Conservation (phyloP, 2,329 filamentous ascomycete species). For the Verticillium isaacii region DNA sequence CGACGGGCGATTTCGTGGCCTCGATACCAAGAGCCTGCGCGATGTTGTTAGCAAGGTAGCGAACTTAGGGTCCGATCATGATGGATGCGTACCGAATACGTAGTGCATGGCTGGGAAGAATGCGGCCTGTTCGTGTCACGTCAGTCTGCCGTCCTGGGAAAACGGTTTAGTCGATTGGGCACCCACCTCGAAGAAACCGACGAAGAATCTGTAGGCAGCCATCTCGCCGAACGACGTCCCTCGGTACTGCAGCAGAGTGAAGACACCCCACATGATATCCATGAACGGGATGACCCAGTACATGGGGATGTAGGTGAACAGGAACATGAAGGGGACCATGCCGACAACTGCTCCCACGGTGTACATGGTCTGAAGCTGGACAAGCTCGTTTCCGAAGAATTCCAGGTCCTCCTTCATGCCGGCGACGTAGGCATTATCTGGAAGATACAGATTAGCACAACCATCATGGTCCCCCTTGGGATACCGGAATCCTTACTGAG, state of each 20-base stretch:
- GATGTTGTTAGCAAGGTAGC: background rate
- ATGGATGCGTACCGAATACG: constrained; percentile 19
- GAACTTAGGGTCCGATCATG: background rate
- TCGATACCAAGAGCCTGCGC: constrained; percentile 43
- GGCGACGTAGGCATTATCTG: constrained; percentile 52
- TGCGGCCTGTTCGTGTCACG: constrained; percentile 16
- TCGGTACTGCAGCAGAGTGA: constrained; percentile 51
- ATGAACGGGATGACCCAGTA: constrained; percentile 46
- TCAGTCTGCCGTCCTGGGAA: background rate
- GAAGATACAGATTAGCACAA: background rate
- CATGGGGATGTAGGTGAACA: constrained; percentile 42
- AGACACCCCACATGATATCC: constrained; percentile 50
- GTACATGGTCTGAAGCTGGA: constrained; percentile 51
- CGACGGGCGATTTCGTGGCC: constrained; percentile 41
- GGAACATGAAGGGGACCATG: constrained; percentile 43
- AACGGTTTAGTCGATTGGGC: background rate
- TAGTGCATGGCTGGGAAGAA: constrained; percentile 36
- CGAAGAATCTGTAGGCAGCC: constrained; percentile 48
- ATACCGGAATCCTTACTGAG: constrained; percentile 9
- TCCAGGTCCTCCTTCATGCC: constrained; percentile 47
- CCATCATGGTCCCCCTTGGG: background rate
- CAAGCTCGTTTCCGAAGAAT: constrained; percentile 47
- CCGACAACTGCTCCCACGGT: constrained; percentile 41
- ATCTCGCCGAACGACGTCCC: constrained; percentile 42
- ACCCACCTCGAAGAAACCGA: constrained; percentile 43